Evolutionary conservation across 2,329 filamentous ascomycete genomes (phyloP), one percentile per base, ranked within the genome.

Genomic region (Phialophora chinensis): DNA sequence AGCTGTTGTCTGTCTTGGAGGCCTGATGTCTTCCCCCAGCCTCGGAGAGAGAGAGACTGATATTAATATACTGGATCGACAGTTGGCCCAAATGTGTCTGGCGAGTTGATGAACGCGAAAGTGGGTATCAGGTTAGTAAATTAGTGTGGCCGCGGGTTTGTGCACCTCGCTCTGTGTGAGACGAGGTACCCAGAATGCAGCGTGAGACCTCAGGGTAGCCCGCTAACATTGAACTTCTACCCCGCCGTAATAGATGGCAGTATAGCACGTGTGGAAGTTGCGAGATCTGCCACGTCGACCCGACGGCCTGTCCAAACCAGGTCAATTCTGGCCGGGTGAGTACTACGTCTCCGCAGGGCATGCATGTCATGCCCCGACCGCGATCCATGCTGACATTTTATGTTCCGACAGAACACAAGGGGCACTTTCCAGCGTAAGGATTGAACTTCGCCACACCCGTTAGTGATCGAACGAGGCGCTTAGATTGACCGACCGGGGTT

Each of bases 231-330:
- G 11, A 23, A 33, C 47, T n/a, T 33, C 59, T 4, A 5, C 1
- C 17, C 14, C 17, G 6, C 3, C 3, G 33, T n/a, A 17, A 56
- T 25, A 67, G 62, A 65, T 79, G 77, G 77, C 72, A 77, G 6
- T 78, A 77, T 56, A 78, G 76, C 62, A 76, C 77, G 42, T 79
- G 77, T 54, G 66, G 77, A 20, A 65, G 73, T n/a, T 79, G 77
- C 54, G 77, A 78, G 57, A 78, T 79, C 27, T 79, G 77, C 52
- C 74, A 73, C 1, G 70, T 77, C 31, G 78, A 79, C 42, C 74
- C 77, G 66, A 79, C 77, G 1, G 76, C 76, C 14, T 79, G 77
- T 70, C 77, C 77, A 0, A 73, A 74, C 54, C 77, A 79, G 68
- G 76, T 74, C 59, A 79, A 79, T 62, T 75, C 77, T 2, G 77